Conservation (phyloP, 805 yeast genomes). For the Ogataea siamensis region DNA sequence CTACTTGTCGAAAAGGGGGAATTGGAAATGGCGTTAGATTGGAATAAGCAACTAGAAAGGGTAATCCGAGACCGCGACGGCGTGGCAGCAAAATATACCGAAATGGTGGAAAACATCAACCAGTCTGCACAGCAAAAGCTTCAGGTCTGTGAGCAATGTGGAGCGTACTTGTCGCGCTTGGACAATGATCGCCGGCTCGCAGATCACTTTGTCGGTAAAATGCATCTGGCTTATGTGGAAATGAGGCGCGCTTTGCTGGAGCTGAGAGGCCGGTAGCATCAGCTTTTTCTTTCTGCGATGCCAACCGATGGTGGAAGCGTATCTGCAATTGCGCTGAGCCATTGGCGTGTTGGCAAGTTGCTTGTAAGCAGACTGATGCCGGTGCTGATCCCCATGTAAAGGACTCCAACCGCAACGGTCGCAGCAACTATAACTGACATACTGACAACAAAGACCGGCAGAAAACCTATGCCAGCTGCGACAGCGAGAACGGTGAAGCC, state of each 20-base stretch:
- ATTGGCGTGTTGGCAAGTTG: conserved; percentile 19
- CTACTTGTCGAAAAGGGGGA: conserved; percentile 50
- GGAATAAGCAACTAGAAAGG: conserved; percentile 45
- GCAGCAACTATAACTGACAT: conserved; percentile 18
- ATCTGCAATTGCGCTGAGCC: conserved; percentile 30
- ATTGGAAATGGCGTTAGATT: conserved; percentile 48
- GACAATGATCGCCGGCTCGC: conserved; percentile 88
- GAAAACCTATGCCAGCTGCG: conserved; percentile 24
- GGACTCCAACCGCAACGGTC: conserved; percentile 11
- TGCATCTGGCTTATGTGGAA: conserved; percentile 77
- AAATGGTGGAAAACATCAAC: conserved; percentile 68
- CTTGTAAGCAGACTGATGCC: conserved; percentile 9
- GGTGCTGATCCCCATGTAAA: conserved; percentile 12
- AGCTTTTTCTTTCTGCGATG: conserved; percentile 7
- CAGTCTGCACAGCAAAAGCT: conserved; percentile 86
- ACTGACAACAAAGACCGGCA: conserved; percentile 24
- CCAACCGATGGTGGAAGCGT: conserved; percentile 36
- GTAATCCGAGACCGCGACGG: conserved; percentile 47
- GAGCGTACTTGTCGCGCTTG: conserved; percentile 79
- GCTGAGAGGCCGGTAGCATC: conserved; percentile 23
- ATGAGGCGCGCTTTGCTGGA: conserved; percentile 60
- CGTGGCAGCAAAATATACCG: conserved; percentile 55
- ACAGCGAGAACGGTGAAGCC: conserved; percentile 16
- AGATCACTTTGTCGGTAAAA: conserved; percentile 85
- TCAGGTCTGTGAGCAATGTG: conserved; percentile 88